Conservation (phyloP, 2,329 filamentous ascomycete species). For the Plectosphaerella plurivora region DNA sequence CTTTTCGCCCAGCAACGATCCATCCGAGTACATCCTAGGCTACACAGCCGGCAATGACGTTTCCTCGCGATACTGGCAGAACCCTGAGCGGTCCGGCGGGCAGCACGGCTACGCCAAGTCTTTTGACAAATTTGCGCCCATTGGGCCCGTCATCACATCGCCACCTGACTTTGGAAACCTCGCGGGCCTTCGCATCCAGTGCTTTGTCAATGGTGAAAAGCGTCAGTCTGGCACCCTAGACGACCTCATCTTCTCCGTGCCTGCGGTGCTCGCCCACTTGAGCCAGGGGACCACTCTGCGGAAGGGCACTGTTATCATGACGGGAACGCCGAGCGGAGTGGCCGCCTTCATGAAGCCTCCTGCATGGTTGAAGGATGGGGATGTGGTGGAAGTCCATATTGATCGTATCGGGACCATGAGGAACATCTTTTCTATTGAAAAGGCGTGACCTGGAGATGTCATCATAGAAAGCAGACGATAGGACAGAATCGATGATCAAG, state of each 20-base stretch:
- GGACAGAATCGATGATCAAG: no score
- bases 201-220: constrained; percentile 38
- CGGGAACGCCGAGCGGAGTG: constrained; percentile 39
- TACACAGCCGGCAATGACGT: constrained; percentile 53
- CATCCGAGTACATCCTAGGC: constrained; percentile 47
- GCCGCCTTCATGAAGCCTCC: constrained; percentile 22
- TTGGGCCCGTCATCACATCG: constrained; percentile 34
- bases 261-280: constrained; percentile 36
- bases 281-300: constrained; percentile 38
- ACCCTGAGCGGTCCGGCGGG: constrained; percentile 27
- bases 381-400: constrained; percentile 16
- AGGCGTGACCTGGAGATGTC: no score
- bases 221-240: constrained; percentile 32
- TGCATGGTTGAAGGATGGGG: constrained; percentile 26
- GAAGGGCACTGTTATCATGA: constrained; percentile 42
- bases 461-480: no score
- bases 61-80: constrained; percentile 43
- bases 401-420: no score
- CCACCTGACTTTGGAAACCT: constrained; percentile 18
- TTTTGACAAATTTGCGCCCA: constrained; percentile 44
- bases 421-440: no score
- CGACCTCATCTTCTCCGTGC: constrained; percentile 41
- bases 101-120: constrained; percentile 51
- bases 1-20: constrained; percentile 39
- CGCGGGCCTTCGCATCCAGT: constrained; percentile 5